phyloP scores from a whole-genome alignment of 495 filamentous ascomycete genomes.

The Monascus purpureus region DNA sequence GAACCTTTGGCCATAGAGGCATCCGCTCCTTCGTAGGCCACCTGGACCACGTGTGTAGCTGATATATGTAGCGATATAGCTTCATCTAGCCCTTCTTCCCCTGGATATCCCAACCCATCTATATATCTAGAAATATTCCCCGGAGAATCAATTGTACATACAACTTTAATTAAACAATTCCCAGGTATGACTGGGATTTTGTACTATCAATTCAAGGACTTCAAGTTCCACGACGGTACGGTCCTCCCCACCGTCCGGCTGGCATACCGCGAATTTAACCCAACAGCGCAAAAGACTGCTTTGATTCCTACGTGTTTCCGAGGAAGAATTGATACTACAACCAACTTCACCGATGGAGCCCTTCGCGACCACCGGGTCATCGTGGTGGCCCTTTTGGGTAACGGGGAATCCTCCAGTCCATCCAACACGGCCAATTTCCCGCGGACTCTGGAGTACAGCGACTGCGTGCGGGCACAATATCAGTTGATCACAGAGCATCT shows the following conservation, averaged over 20 bases:
- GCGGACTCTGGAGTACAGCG: conserved; percentile 41
- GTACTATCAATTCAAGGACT: conserved; percentile 19
- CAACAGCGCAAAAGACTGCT: conserved; percentile 16
- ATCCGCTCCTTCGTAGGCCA: no score
- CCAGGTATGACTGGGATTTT: conserved; percentile 16
- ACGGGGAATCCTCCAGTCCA: conserved; percentile 51
- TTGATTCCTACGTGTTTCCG: conserved; percentile 36
- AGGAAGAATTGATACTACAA: conserved; percentile 26
- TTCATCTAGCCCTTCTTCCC: no score
- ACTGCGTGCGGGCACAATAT: conserved; percentile 44
- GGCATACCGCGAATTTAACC: conserved; percentile 31
- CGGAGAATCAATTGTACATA: no score
- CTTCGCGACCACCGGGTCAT: conserved; percentile 42
- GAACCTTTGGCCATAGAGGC: no score
- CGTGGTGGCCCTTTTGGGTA: conserved; percentile 50
- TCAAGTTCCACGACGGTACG: conserved; percentile 21
- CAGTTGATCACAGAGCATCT: conserved; percentile 41
- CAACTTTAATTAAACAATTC: no score
- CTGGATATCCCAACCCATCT: no score
- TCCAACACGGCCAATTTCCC: conserved; percentile 45
- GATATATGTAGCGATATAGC: no score
- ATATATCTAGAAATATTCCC: no score
- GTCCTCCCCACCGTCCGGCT: conserved; percentile 18
- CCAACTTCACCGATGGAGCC: conserved; percentile 32
- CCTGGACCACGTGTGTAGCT: no score